These are phyloP conservation scores for Manihot esculenta DNA, from an alignment of 441 rosid species.

Conservation along the genomic window DNA sequence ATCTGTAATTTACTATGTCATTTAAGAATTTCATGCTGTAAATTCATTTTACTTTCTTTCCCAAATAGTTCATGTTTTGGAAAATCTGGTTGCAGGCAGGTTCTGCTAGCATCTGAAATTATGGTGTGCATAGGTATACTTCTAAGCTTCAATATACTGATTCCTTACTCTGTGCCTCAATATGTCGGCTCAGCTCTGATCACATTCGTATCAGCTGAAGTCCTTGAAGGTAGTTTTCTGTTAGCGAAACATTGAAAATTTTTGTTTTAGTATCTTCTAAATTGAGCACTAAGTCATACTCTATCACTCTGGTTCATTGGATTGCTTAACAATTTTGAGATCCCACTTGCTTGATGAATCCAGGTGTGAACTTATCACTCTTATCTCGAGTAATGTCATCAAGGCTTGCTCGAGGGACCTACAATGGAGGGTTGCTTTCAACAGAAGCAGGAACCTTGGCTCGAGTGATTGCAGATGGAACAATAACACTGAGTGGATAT, in stretches of 20 bases:
- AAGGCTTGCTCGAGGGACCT: constrained; percentile 88
- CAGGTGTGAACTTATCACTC: constrained; percentile 89
- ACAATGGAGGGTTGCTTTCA: constrained; percentile 89
- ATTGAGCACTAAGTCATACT: not conserved
- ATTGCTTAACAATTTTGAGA: not conserved
- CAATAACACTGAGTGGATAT: constrained; percentile 84
- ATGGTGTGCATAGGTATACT: constrained; percentile 73
- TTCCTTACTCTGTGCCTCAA: constrained; percentile 78
- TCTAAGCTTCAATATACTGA: constrained; percentile 70
- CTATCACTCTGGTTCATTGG: not conserved
- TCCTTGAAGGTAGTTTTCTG: constrained; percentile 67
- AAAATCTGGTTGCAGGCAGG: constrained; percentile 61
- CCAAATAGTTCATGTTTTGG: not conserved
- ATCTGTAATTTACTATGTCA: not conserved
- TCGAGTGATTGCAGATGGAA: constrained; percentile 86
- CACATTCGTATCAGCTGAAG: constrained; percentile 92
- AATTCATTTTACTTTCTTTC: not conserved
- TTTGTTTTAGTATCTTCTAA: no score
- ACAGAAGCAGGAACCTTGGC: constrained; percentile 98
- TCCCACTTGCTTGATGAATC: not conserved
- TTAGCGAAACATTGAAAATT: not conserved
- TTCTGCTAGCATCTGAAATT: constrained; percentile 83
- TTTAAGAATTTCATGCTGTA: not conserved
- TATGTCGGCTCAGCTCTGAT: constrained; percentile 83
- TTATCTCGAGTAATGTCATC: constrained; percentile 95